These are phyloP conservation scores for Aphanomyces cochlioides DNA, from an alignment of 352 stramenopile genomes.

Conservation along the genomic window DNA sequence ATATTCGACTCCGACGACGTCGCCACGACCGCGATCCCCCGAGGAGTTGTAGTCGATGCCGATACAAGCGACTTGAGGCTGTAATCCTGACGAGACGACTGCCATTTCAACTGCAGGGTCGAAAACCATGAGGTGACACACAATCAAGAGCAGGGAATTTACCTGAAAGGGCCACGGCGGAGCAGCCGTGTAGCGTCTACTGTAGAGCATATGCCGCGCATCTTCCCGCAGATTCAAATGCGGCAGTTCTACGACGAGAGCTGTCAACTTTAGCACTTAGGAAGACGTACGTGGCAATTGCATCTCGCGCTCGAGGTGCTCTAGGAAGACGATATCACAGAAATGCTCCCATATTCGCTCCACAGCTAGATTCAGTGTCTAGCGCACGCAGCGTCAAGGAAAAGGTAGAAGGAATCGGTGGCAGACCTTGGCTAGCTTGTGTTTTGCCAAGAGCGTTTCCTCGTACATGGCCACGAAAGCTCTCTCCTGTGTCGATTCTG, in stretches of 20 bases:
- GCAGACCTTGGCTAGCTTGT: too few relatives aligned
- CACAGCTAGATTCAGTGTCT: not conserved
- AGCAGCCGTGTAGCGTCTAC: not conserved
- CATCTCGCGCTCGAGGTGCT: slow-evolving; percentile 5
- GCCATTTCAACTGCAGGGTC: too few relatives aligned
- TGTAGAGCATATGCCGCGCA: not conserved
- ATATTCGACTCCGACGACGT: not conserved
- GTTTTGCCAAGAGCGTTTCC: too few relatives aligned
- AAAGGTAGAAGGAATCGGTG: too few relatives aligned
- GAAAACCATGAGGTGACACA: not conserved
- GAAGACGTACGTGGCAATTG: slow-evolving; percentile 9
- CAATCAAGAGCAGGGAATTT: not conserved
- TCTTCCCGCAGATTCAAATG: slow-evolving; percentile 3
- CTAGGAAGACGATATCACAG: not conserved
- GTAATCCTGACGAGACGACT: too few relatives aligned
- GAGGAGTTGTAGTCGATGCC: not conserved
- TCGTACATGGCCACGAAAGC: too few relatives aligned
- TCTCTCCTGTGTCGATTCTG: too few relatives aligned
- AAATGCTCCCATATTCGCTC: slow-evolving; percentile 8
- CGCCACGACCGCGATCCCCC: not conserved
- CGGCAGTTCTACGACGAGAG: not conserved
- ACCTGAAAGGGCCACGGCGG: slow-evolving; percentile 13
- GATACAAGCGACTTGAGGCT: not conserved
- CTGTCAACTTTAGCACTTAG: not conserved
- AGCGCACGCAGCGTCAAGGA: not conserved